Percentiles rank a stretch among this genome's conserved stretches.
phyloP scores from a whole-genome alignment of 108 stramenopile genomes.

The Fragilaria radians region DNA sequence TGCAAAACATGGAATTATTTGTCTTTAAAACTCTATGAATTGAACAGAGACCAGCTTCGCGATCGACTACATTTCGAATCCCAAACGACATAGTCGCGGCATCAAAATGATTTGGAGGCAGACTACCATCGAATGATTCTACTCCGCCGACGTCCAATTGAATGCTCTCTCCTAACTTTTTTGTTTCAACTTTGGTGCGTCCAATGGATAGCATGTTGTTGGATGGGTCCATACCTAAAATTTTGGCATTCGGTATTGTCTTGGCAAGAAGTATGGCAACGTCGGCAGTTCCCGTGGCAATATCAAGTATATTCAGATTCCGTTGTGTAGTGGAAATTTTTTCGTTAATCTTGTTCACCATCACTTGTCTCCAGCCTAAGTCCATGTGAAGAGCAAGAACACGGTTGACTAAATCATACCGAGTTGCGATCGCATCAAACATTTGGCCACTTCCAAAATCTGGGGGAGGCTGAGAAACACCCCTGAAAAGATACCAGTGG shows the following conservation, averaged over 20 bases:
- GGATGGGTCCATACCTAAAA: conserved; percentile 83
- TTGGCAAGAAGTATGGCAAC: conserved; percentile 81
- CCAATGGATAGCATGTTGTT: conserved; percentile 82
- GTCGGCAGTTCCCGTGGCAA: conserved; percentile 91
- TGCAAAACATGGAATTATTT: conserved; percentile 32
- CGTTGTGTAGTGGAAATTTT: conserved; percentile 9
- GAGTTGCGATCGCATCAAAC: conserved; percentile 85
- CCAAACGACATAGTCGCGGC: conserved; percentile 94
- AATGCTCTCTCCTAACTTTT: conserved; percentile 32
- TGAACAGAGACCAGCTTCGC: conserved; percentile 64
- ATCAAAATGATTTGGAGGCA: conserved; percentile 48
- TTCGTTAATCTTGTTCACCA: conserved; percentile 45
- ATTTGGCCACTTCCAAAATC: conserved; percentile 70
- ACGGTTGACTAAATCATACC: conserved; percentile 66
- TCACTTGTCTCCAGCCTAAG: conserved; percentile 67
- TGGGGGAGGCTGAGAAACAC: conserved; percentile 26
- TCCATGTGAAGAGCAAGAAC: conserved; percentile 81
- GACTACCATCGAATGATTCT: conserved; percentile 26
- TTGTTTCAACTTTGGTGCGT: conserved; percentile 42
- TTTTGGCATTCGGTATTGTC: conserved; percentile 26
- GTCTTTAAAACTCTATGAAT: conserved; percentile 65
- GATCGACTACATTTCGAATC: conserved; percentile 83
- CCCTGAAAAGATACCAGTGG: conserved; percentile 10
- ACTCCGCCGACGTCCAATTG: conserved; percentile 63
- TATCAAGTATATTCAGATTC: conserved; percentile 36